Evolutionary conservation across 257 asterid genomes (phyloP).

Genomic region (Solanum acaule): DNA sequence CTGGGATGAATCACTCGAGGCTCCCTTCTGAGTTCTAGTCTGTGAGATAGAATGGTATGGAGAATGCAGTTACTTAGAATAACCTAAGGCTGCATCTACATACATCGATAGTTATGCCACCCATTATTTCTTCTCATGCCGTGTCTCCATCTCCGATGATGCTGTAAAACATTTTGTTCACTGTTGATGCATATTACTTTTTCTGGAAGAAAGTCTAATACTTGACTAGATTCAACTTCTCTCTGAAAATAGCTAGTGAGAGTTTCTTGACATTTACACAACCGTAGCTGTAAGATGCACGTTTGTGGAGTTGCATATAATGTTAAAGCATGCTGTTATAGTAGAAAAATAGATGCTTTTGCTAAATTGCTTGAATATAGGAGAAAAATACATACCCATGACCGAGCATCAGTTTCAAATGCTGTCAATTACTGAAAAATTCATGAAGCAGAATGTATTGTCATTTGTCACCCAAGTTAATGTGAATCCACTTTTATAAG

Average conservation of each 20-base stretch:
- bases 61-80: slow-evolving; percentile 1
- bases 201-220: not conserved
- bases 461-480: not conserved
- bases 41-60: slow-evolving; percentile 33
- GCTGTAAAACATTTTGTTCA: not conserved
- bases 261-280: not conserved
- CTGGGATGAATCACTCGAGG: slow-evolving; percentile 99
- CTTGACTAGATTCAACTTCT: not conserved
- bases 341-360: not conserved
- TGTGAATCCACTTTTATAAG: not conserved
- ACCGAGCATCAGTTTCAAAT: not conserved
- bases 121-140: not conserved
- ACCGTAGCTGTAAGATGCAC: not conserved
- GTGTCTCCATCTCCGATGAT: not conserved
- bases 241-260: not conserved
- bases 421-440: not conserved
- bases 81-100: not conserved
- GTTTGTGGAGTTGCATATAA: not conserved
- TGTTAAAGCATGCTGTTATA: not conserved
- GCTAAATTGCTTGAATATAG: not conserved
- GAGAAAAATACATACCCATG: not conserved
- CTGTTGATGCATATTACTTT: not conserved
- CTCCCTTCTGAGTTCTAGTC: slow-evolving; percentile 74
- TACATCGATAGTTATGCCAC: not conserved
- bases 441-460: not conserved